Base-by-base conservation (phyloP, 2,329 filamentous ascomycete genomes). In the Elsinoe perseae region DNA sequence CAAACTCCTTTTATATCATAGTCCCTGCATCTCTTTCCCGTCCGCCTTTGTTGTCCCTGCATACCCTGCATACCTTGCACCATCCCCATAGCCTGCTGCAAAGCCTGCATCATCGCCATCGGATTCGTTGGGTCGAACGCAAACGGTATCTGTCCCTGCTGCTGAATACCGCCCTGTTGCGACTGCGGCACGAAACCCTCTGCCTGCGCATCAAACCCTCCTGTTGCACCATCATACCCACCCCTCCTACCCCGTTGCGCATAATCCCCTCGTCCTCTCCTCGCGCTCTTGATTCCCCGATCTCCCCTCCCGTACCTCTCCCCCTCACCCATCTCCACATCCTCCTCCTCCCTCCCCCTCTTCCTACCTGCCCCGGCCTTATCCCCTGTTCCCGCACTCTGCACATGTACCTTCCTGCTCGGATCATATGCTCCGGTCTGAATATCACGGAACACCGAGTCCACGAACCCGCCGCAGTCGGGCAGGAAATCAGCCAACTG, bases 401-500 rank as follows among this genome's bases (percentile, higher is more conserved):
- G 32, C 32, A 4, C 10, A 9, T 36, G 32, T 14, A n/a, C n/a
- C n/a, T 5, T 14, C 12, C 32, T 9, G n/a, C 9, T 12, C 3
- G 72, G 70, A 57, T 66, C 65, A 61, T 64, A 72, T 4, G 68
- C 68, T 59, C 80, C 84, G 65, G 79, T 79, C 43, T 77, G 72
- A 58, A 92, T 78, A 4, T 81, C 81, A 52, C 79, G 70, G 64
- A 91, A 85, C 18, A 91, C 77, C 64, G 90, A 85, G 64, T 84
- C 75, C 30, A 89, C 83, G 62, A 92, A 90, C 1, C 74, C 65
- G 3, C 72, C 69, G 84, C 82, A 80, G 64, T 89, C 84, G 64
- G 81, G 81, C 16, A 92, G 71, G 66, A 92, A 92, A 66, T 91
- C 87, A 2, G 81, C 79, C 38, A 92, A 82, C 68, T 89, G 85